These are phyloP conservation scores for Paecilomyces sp. DNA, from an alignment of 2,329 filamentous ascomycete genomes.

Conservation along the genomic window DNA sequence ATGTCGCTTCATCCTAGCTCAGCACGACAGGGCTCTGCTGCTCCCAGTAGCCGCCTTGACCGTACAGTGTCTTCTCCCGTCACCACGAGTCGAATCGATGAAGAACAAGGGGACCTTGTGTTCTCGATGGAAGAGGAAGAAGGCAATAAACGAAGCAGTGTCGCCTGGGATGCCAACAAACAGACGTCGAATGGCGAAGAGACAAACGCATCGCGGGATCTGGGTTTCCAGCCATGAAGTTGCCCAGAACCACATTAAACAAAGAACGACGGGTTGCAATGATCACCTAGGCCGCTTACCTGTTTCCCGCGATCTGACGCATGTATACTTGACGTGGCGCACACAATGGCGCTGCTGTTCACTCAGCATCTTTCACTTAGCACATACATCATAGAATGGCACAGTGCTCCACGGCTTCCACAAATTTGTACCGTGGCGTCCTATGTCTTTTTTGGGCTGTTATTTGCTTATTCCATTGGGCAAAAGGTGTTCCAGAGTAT, in stretches of 20 bases:
- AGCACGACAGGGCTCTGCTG: conserved; percentile 27
- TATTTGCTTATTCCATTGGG: background rate
- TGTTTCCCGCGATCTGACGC: background rate
- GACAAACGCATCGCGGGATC: conserved; percentile 3
- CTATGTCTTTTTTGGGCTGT: conserved; percentile 1
- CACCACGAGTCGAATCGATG: conserved; percentile 40
- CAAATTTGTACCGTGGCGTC: background rate
- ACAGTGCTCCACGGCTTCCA: conserved; percentile 5
- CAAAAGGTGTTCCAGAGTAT: background rate
- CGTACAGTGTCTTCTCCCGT: conserved; percentile 40
- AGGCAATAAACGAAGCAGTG: conserved; percentile 34
- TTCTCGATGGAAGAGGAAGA: conserved; percentile 48
- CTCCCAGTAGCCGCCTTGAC: conserved; percentile 30
- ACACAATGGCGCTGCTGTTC: background rate
- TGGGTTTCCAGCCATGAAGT: conserved; percentile 1
- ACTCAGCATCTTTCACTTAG: background rate
- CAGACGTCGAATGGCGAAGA: conserved; percentile 21
- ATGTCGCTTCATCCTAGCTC: conserved; percentile 37
- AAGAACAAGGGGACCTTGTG: conserved; percentile 41
- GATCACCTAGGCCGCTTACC: background rate
- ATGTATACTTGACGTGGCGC: background rate
- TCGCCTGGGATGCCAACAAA: conserved; percentile 27
- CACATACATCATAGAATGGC: conserved; percentile 9
- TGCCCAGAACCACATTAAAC: conserved; percentile 3
- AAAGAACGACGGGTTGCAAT: conserved; percentile 6